Evolutionary conservation across 2,329 filamentous ascomycete species (phyloP), one percentile per base, ranked within the genome.

Genomic region (Calycina marina): DNA sequence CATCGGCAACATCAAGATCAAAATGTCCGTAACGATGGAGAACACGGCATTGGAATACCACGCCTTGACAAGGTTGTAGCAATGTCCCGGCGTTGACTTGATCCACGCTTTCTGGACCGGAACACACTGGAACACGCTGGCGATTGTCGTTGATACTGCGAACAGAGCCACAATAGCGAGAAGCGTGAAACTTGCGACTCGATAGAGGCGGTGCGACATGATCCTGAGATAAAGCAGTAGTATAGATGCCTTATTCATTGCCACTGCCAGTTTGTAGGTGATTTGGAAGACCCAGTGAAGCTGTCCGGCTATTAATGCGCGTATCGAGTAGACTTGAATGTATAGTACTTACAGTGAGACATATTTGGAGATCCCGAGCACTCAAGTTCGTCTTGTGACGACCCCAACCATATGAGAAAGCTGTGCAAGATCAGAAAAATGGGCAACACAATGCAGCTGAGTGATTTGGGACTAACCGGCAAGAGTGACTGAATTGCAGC

Each of bases 181-280:
- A 20, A 67, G 47, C 11, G 50, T 35, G 35, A 57, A 57, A 37
- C 59, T 65, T 20, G 56, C 48, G 3, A 55, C 51, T 6, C 58
- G 56, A 41, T 69, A 69, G 48, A 54, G 59, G 28, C 38, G 51
- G 28, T 62, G 55, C 14, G 62, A 51, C 36, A 70, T 70, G 29
- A 69, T 65, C 15, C 64, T 62, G 14, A 66, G 61, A 41, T 69
- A 72, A 12, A 71, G 56, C 3, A 67, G 50, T 5, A 69, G 47
- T 31, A 69, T 65, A 3, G 65, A 68, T 2, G 59, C 49, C 41
- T 71, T 70, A 2, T 62, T 67, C 18, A 67, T 49, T 43, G 63
- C 66, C 37, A 69, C 61, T 25, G 62, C 62, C 39, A 65, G 48
- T 41, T 69, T 69, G 50, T 70, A 70, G 37, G 64, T 61, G 32